Base-by-base conservation (phyloP, 257 asterid species). In the Nicotiana paniculata region DNA sequence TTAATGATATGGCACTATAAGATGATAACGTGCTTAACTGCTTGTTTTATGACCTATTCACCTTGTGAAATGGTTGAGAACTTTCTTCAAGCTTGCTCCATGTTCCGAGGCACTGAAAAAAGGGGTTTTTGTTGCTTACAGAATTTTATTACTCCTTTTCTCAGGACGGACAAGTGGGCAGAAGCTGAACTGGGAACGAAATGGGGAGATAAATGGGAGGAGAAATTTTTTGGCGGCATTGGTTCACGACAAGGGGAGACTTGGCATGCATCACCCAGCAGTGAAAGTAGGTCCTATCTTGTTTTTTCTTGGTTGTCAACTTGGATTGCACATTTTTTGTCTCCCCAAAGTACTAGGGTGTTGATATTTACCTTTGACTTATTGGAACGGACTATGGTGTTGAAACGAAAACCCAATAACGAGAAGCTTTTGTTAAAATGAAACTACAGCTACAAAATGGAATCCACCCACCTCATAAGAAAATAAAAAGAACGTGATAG, bases 141-240 rank as follows among this genome's bases (percentile, higher is more conserved):
- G 4, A 26, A 48, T 48, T 13, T 6, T 48, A 13, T 66, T 26
- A 48, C 24, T 48, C 62, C n/a, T 84, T 46, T 33, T 82, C 82
- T 76, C 91, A 96, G 99, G 99, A 96, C 99, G 77, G 98, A 96
- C 84, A 96, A 96, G 86, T 96, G 98, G 99, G 99, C 99, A 66
- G 99, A 96, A 90, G 94, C 97, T 6, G 98, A 90, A 83, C 87
- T 94, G 33, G 98, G 97, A 86, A 96, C 98, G 11, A 96, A 94
- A 87, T 96, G 99, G 99, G 99, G 99, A 84, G 99, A 96, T 81
- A 96, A 96, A 85, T 96, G 99, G 99, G 99, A 96, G 87, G 99
- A 96, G 33, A 94, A 88, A 84, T 96, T 96, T 85, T 93, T 93
- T 75, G 88, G 91, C 79, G 97, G 97, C 85, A 94, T 94, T 82